These are phyloP conservation scores for Gamarada debralockiae DNA, from an alignment of 495 filamentous ascomycete species.

Conservation along the genomic window DNA sequence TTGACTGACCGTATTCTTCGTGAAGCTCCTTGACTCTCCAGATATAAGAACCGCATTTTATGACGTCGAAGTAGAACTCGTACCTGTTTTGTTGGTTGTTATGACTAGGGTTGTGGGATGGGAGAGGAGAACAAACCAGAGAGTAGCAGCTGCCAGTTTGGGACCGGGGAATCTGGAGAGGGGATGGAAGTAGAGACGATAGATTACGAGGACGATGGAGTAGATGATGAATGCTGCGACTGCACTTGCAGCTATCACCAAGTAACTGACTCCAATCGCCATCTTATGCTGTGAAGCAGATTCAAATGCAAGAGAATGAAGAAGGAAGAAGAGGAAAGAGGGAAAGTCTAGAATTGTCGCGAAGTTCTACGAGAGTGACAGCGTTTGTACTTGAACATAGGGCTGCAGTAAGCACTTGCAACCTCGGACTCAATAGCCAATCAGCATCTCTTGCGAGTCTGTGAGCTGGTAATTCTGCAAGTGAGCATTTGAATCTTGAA, in stretches of 20 bases:
- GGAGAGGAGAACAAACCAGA: background rate
- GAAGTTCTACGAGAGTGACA: no score
- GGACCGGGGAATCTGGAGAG: slow-evolving; percentile 43
- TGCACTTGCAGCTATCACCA: background rate
- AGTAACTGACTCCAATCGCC: background rate
- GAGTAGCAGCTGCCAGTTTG: slow-evolving; percentile 36
- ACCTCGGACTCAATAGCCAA: no score
- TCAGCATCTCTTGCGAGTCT: no score
- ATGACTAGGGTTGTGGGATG: background rate
- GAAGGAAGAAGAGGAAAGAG: no score
- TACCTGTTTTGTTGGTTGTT: slow-evolving; percentile 28
- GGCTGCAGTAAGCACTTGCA: no score
- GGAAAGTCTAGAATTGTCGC: no score
- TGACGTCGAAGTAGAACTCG: slow-evolving; percentile 17
- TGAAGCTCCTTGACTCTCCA: slow-evolving; percentile 25
- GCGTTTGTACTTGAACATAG: no score
- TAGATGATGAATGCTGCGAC: background rate
- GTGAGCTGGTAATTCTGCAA: no score
- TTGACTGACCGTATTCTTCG: slow-evolving; percentile 31
- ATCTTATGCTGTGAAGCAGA: background rate
- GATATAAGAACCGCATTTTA: slow-evolving; percentile 16
- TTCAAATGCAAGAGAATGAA: no score
- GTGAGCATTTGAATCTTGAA: no score
- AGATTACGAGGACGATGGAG: slow-evolving; percentile 3
- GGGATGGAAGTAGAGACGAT: slow-evolving; percentile 37